Evolutionary conservation across 257 asterid species (phyloP), one percentile per base, ranked within the genome.

Genomic region (Scutellaria barbata): DNA sequence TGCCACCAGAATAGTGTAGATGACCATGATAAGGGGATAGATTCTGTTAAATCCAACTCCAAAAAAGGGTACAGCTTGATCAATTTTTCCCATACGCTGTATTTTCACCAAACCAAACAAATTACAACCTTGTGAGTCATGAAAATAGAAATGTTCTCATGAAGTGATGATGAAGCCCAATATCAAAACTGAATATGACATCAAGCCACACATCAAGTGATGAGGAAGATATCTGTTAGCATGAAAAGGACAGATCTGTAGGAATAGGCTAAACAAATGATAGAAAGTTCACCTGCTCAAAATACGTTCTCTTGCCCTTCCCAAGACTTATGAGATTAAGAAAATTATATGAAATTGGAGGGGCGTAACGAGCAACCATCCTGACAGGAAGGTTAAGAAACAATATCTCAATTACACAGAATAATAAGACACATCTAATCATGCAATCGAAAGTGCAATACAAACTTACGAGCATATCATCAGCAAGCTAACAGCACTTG

Each of bases 351-450:
- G 99, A 95, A 83, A 95, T 86, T 54, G 99, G 95, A 74, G 99
- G 99, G 6, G 98, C 99, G 78, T 95, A 95, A 52, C 99, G 95
- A 79, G 98, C 99, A 81, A 95, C 92, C 98, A 92, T 88, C 90
- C 99, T 95, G 95, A 55, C 17, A 80, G 41, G 67, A 74, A 83
- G 66, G 79, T 45, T 42, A 56, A 70, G 54, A 76, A 76, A 67
- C 58, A 11, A 57, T 48, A 14, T 56, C 30, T 50, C 37, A 68
- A 66, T 46, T 55, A 60, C 8, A 62, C 3, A 13, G 37, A 76
- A 37, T 12, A 45, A 51, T 52, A 52, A 16, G 45, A 30, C 18
- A 54, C 57, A 69, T 25, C 46, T 37, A 25, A 40, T 52, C 37
- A 70, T 40, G 48, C 53, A 45, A 56, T 37, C 20, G 22, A 75